Evolutionary conservation across 2,329 filamentous ascomycete genomes (phyloP).

Genomic region (Berkeleyomyces basicola): DNA sequence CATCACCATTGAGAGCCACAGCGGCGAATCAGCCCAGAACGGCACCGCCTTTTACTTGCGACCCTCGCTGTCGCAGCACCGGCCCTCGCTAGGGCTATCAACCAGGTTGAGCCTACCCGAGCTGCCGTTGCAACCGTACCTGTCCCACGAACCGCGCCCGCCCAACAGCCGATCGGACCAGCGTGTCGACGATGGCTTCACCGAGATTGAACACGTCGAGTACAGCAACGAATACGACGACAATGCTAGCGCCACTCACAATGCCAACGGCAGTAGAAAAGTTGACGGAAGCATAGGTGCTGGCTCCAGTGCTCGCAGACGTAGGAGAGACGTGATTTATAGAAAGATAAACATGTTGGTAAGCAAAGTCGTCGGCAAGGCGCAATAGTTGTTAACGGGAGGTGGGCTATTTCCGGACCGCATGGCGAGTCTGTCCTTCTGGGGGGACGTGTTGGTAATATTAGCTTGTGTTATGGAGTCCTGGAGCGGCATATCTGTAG

Average conservation of each 20-base stretch:
- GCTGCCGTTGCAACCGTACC: neutral
- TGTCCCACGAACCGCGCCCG: neutral
- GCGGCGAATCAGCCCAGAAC: neutral
- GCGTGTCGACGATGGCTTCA: neutral
- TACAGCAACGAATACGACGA: neutral
- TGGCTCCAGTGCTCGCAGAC: neutral
- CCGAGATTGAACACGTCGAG: neutral
- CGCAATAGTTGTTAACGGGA: neutral
- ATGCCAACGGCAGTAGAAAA: neutral
- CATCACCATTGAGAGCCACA: conserved; percentile 4
- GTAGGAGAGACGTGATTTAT: neutral
- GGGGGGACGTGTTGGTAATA: no score
- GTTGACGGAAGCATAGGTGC: neutral
- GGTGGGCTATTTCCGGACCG: neutral
- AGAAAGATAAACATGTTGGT: neutral
- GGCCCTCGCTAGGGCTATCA: neutral
- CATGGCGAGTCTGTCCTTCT: neutral
- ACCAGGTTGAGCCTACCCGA: neutral
- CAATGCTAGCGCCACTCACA: neutral
- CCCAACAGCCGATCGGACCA: neutral
- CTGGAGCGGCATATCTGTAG: neutral
- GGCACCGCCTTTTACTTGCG: neutral
- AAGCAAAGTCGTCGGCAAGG: neutral
- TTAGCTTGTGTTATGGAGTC: neutral
- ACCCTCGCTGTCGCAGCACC: neutral